Conservation (phyloP, 225 moss, liverwort and hornwort genomes). For the Neckera pumila region DNA sequence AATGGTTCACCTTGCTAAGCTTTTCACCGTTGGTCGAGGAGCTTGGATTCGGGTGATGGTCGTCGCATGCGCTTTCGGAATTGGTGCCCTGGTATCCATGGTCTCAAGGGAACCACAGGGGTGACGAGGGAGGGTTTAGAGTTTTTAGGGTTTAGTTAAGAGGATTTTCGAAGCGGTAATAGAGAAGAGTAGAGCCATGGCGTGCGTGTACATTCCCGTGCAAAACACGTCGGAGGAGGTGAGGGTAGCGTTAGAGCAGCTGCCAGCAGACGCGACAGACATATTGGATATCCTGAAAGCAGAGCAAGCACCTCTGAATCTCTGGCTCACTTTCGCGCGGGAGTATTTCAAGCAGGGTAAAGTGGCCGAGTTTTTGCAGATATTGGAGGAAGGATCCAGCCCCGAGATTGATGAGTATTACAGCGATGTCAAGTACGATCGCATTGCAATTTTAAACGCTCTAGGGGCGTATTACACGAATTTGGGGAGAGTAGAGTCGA, state of each 20-base stretch:
- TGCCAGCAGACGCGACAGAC: constrained; percentile 88
- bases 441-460: constrained; percentile 96
- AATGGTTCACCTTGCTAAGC: background rate
- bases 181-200: constrained; percentile 29
- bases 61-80: background rate
- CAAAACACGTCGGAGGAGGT: constrained; percentile 98
- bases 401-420: constrained; percentile 98
- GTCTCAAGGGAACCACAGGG: background rate
- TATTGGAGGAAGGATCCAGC: constrained; percentile 89
- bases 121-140: background rate
- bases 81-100: background rate
- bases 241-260: constrained; percentile 80
- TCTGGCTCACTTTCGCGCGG: constrained; percentile 95
- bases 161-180: background rate
- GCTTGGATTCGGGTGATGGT: background rate
- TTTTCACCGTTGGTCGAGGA: background rate
- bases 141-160: background rate
- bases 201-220: constrained; percentile 92
- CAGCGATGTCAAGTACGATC: constrained; percentile 90
- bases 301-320: constrained; percentile 87
- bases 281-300: constrained; percentile 96
- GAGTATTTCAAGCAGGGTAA: constrained; percentile 98
- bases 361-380: constrained; percentile 79
- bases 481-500: constrained; percentile 79
- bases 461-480: constrained; percentile 95